These are phyloP conservation scores for Rhodotorula kratochvilovae DNA, from an alignment of 768 basidiomycete genomes.

Conservation along the genomic window DNA sequence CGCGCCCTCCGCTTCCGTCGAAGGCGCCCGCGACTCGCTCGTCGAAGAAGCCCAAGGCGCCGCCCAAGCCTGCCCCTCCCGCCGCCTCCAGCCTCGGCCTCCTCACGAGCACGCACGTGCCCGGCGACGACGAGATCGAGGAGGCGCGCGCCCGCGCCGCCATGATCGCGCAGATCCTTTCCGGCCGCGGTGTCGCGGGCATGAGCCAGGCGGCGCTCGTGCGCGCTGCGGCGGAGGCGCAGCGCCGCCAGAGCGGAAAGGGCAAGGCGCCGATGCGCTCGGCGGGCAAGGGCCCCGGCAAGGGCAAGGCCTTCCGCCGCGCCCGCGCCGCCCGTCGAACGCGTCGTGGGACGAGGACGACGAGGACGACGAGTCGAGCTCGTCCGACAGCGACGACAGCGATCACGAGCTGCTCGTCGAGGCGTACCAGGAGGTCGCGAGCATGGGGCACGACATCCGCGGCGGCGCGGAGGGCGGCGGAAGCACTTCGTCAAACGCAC, in stretches of 20 bases:
- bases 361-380: constrained; percentile 2
- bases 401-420: constrained; percentile 3
- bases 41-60: neutral
- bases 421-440: neutral
- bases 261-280: neutral
- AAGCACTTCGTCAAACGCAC: neutral
- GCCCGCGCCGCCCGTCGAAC: neutral
- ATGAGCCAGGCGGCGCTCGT: neutral
- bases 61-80: neutral
- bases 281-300: constrained; percentile 19
- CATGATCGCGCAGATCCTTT: constrained; percentile 19
- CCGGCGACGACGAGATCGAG: constrained; percentile 14
- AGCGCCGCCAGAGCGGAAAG: constrained; percentile 9
- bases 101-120: no score
- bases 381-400: constrained; percentile 1
- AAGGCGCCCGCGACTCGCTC: neutral
- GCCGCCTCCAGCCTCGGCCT: no score
- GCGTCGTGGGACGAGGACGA: neutral
- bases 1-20: neutral
- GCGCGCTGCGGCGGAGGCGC: neutral
- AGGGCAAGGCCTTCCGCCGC: constrained; percentile 24
- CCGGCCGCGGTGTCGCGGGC: neutral
- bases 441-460: neutral
- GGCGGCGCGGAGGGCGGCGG: neutral
- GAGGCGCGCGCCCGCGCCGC: constrained; percentile 8